phyloP scores from a whole-genome alignment of 305 asterid genomes.

The Fraxinus sp. region DNA sequence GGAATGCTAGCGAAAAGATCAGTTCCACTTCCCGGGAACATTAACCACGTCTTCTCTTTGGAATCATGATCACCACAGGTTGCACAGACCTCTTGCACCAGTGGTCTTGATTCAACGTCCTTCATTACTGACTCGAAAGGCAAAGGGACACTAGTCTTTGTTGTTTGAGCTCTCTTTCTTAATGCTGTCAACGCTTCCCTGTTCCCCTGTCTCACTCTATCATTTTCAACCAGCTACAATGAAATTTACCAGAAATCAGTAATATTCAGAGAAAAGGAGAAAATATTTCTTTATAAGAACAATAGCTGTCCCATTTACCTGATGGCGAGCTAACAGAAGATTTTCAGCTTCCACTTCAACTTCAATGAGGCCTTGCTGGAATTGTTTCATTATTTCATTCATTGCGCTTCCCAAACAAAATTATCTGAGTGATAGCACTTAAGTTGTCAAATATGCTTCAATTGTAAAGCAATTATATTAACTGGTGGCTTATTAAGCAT shows the following conservation, averaged over 20 bases:
- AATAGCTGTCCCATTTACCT: slow-evolving; percentile 40
- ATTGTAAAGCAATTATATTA: not conserved
- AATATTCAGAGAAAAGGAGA: not conserved
- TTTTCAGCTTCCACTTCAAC: slow-evolving; percentile 78
- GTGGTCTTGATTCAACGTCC: slow-evolving; percentile 62
- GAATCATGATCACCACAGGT: slow-evolving; percentile 83
- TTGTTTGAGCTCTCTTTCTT: slow-evolving; percentile 73
- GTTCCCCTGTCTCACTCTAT: slow-evolving; percentile 72
- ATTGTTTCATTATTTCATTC: slow-evolving; percentile 55
- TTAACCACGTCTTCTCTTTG: slow-evolving; percentile 66
- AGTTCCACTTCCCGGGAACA: slow-evolving; percentile 63
- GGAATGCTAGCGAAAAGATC: slow-evolving; percentile 65
- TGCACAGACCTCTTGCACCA: slow-evolving; percentile 76
- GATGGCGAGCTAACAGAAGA: slow-evolving; percentile 70
- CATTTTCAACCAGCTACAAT: slow-evolving; percentile 75
- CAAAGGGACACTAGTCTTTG: slow-evolving; percentile 58
- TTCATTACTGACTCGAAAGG: slow-evolving; percentile 83
- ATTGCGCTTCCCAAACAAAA: slow-evolving; percentile 24
- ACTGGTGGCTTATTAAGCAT: not conserved
- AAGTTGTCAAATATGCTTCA: slow-evolving; percentile 6
- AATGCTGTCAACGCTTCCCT: slow-evolving; percentile 86
- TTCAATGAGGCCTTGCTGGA: slow-evolving; percentile 52
- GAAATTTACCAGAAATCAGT: slow-evolving; percentile 12
- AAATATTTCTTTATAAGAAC: slow-evolving; percentile 7
- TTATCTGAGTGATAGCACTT: not conserved